Evolutionary conservation across 768 basidiomycete species (phyloP).

Genomic region (Chalciporus pseudorubinellus): DNA sequence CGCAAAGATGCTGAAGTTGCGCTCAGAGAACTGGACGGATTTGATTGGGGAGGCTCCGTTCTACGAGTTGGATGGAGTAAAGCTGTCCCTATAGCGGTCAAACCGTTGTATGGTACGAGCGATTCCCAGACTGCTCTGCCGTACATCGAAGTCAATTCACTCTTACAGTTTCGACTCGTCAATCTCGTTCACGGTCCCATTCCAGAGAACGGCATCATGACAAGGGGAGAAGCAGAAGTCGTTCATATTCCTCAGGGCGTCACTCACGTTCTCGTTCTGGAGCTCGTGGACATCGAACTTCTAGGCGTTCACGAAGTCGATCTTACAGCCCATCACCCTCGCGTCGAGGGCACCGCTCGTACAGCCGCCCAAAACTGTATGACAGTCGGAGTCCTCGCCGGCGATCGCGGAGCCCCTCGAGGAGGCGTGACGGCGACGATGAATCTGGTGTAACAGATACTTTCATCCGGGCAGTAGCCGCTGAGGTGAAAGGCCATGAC

Average conservation of each 20-base stretch:
- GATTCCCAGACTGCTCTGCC: background rate
- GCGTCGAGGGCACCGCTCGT: constrained; percentile 43
- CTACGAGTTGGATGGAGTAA: constrained; percentile 97
- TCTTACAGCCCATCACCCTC: constrained; percentile 39
- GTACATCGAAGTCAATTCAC: background rate
- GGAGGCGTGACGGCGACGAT: constrained; percentile 53
- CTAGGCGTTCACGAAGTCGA: constrained; percentile 25
- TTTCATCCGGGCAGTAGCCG: constrained; percentile 85
- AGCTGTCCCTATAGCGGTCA: constrained; percentile 81
- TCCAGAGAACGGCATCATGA: constrained; percentile 31
- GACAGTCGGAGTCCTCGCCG: constrained; percentile 48
- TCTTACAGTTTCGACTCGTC: constrained; percentile 21
- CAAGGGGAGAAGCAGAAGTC: constrained; percentile 26
- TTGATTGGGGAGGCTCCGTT: constrained; percentile 90
- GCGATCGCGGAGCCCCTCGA: constrained; percentile 33
- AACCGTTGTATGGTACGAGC: constrained; percentile 73
- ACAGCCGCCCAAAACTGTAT: constrained; percentile 46
- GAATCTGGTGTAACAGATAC: constrained; percentile 65
- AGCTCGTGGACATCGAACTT: constrained; percentile 25
- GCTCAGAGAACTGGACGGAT: constrained; percentile 85
- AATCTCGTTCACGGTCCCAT: constrained; percentile 34
- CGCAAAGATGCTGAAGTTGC: constrained; percentile 88
- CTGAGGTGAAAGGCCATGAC: constrained; percentile 81
- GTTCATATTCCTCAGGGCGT: constrained; percentile 22
- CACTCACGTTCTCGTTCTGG: constrained; percentile 34